These are phyloP conservation scores for Tagetes erecta DNA, from an alignment of 129 eudicot species.

Conservation along the genomic window DNA sequence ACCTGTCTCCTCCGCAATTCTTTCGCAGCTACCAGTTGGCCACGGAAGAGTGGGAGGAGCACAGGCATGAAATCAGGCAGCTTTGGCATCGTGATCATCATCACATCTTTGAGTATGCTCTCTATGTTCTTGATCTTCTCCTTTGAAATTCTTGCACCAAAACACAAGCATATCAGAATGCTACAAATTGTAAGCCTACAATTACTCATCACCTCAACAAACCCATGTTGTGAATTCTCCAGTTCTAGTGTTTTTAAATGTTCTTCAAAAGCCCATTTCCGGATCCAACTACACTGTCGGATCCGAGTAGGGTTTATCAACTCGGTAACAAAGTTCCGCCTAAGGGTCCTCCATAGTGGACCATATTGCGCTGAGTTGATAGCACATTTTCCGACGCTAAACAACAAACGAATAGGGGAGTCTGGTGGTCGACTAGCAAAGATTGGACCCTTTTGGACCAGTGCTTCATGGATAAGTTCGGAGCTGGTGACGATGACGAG, in stretches of 20 bases:
- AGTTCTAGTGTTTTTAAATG: conserved; percentile 58
- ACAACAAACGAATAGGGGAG: conserved; percentile 80
- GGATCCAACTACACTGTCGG: conserved; percentile 80
- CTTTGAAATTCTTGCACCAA: conserved; percentile 85
- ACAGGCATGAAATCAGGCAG: conserved; percentile 90
- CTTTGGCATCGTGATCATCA: conserved; percentile 85
- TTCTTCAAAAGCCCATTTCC: conserved; percentile 86
- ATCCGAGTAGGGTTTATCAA: conserved; percentile 79
- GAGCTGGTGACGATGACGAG: conserved; percentile 72
- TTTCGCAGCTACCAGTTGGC: conserved; percentile 61
- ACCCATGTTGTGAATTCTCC: conserved; percentile 48
- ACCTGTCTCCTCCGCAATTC: conserved; percentile 64
- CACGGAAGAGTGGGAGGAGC: conserved; percentile 63
- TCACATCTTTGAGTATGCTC: conserved; percentile 79
- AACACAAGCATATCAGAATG: conserved; percentile 83
- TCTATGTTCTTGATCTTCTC: conserved; percentile 60
- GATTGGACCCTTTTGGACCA: conserved; percentile 68
- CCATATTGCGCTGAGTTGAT: conserved; percentile 94
- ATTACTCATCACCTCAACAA: conserved; percentile 78
- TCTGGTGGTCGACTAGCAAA: conserved; percentile 91
- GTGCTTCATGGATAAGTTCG: conserved; percentile 91
- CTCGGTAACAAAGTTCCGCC: conserved; percentile 87
- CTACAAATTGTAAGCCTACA: conserved; percentile 87
- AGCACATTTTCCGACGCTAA: conserved; percentile 90
- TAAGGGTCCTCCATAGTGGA: conserved; percentile 85